Conservation (phyloP, 106 monocot genomes). For the Apostasia shenzhenica region DNA sequence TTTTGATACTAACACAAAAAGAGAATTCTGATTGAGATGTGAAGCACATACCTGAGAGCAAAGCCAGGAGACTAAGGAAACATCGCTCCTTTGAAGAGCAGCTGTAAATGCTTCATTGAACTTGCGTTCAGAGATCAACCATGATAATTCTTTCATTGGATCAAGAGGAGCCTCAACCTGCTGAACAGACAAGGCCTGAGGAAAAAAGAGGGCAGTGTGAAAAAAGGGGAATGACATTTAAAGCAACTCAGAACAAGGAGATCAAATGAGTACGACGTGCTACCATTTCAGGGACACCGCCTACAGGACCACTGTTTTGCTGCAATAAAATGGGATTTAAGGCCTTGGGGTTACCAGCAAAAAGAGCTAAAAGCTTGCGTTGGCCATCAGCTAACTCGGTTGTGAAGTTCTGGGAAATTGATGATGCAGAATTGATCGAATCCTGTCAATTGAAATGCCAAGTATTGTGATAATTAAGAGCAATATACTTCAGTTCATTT, state of each 20-base stretch:
- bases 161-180: conserved; percentile 68
- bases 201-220: neutral
- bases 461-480: neutral
- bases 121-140: conserved; percentile 73
- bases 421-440: conserved; percentile 67
- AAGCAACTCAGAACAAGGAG: neutral
- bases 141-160: conserved; percentile 71
- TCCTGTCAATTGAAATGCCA: conserved; percentile 38
- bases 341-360: conserved; percentile 46
- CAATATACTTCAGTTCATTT: neutral
- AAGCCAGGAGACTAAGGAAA: conserved; percentile 87
- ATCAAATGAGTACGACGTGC: neutral
- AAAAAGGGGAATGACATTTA: neutral
- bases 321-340: conserved; percentile 44
- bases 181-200: conserved; percentile 27
- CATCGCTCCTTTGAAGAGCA: conserved; percentile 92
- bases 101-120: conserved; percentile 88
- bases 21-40: neutral
- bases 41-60: conserved; percentile 71
- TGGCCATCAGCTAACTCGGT: conserved; percentile 77
- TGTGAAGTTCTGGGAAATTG: conserved; percentile 57
- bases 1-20: too few relatives aligned
- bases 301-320: conserved; percentile 44
- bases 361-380: conserved; percentile 53
- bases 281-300: conserved; percentile 50